Base-by-base conservation (phyloP, 129 eudicot genomes). In the Lactuca sativa region DNA sequence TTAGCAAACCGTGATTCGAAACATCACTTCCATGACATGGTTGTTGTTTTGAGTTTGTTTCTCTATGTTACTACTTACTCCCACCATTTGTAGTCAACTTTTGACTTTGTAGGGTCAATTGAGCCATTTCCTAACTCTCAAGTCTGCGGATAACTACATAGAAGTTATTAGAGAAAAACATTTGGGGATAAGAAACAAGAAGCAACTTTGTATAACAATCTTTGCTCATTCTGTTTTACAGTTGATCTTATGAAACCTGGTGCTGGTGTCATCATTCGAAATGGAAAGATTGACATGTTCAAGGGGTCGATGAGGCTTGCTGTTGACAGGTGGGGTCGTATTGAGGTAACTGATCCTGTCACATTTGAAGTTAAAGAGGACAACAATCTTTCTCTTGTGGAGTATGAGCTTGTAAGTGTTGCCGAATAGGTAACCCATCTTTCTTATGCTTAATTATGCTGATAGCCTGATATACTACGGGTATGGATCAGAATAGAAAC, bases 181-280 rank as follows among this genome's bases (percentile, higher is more conserved):
- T 3, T 21, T 8, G 54, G 67, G 34, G 17, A 66, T 17, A 15
- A 41, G 49, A 37, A 67, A 21, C 9, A 3, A 3, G 44, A 73
- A 37, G 56, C 38, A 56, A 65, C 13, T 18, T n/a, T 58, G 10
- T 58, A 8, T 9, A 7, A 66, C 18, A 36, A 2, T 16, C n/a
- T 65, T 10, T 25, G 32, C 1, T 60, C 2, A 10, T 59, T 71
- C 0, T 70, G 0, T 14, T 56, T 60, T 16, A 10, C 79, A 73
- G 83, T 79, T 73, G 83, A 79, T 73, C 71, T 79, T 16, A 67
- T 79, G 83, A 74, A 79, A 59, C 80, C 83, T 62, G 83, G 80
- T 41, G 5, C 63, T 14, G 56, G 72, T 60, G 83, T 79, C 48
- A 74, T 74, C 21, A 64, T 79, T 8, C 76, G 83, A 31, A 79